Evolutionary conservation across 1,284 basidiomycete genomes (phyloP).

Genomic region (Vanrija humicola): DNA sequence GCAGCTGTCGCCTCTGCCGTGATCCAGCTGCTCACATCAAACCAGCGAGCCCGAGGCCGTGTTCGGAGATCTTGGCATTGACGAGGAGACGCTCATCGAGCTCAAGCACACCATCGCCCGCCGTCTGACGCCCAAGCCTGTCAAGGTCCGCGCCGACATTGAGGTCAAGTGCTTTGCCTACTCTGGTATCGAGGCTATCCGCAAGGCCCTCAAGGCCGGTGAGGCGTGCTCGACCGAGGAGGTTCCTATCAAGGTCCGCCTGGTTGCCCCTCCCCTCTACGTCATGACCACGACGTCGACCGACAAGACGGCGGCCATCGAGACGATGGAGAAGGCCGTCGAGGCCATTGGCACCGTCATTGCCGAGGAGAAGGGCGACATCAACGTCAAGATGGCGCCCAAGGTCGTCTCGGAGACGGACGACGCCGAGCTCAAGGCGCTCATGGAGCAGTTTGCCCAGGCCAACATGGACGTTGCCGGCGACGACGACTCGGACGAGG

Average conservation of each 20-base stretch:
- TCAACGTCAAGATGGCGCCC: constrained; percentile 97
- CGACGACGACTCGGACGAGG: constrained; percentile 61
- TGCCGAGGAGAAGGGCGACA: constrained; percentile 73
- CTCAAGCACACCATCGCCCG: constrained; percentile 86
- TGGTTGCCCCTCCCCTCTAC: constrained; percentile 94
- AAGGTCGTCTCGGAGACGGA: constrained; percentile 97
- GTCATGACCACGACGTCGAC: constrained; percentile 94
- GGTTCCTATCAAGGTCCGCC: constrained; percentile 94
- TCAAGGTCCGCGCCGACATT: constrained; percentile 97
- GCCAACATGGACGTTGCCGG: constrained; percentile 94
- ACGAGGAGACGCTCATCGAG: constrained; percentile 61
- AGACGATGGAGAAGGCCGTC: constrained; percentile 87
- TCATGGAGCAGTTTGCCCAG: constrained; percentile 86
- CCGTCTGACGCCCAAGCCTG: constrained; percentile 93
- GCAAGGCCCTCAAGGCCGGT: constrained; percentile 81
- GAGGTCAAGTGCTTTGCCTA: constrained; percentile 97
- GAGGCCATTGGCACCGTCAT: constrained; percentile 84
- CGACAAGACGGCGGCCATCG: constrained; percentile 92
- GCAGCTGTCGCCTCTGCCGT: too few species aligned
- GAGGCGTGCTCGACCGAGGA: constrained; percentile 80
- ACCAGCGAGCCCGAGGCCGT: constrained; percentile 74
- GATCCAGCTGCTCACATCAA: too few species aligned
- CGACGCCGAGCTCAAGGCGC: constrained; percentile 87
- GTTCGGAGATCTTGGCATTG: constrained; percentile 65
- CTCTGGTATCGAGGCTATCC: constrained; percentile 97